A percentile compares a stretch with the other conserved stretches of the same genome.
These are phyloP conservation scores for Pilasporangium apinafurcum DNA, from an alignment of 352 stramenopile genomes.

Conservation along the genomic window DNA sequence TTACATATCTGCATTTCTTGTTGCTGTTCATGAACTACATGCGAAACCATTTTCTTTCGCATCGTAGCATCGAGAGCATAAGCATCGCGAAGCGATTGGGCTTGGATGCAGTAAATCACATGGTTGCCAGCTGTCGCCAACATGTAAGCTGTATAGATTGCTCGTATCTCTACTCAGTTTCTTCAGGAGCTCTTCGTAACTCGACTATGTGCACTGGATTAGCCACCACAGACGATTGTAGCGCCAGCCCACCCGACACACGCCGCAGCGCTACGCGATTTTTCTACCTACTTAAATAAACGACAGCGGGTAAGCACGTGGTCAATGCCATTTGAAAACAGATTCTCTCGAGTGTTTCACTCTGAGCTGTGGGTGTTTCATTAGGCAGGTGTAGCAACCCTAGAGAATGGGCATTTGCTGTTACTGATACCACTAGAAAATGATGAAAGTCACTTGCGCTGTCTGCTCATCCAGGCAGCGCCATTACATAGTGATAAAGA, in stretches of 20 bases:
- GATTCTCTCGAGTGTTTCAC: background rate
- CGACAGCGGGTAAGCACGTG: constrained; percentile 33
- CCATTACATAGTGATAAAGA: constrained; percentile 51
- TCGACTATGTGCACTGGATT: background rate
- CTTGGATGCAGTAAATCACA: constrained; percentile 43
- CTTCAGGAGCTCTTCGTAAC: background rate
- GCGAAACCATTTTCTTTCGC: too few relatives aligned
- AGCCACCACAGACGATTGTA: constrained; percentile 54
- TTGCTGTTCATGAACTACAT: too few relatives aligned
- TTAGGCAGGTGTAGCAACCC: constrained; percentile 51
- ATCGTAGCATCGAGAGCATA: constrained; percentile 30
- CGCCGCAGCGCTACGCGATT: constrained; percentile 27
- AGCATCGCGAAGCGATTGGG: constrained; percentile 55
- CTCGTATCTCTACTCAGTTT: too few relatives aligned
- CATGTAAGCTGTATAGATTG: constrained; percentile 24
- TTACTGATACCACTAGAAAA: constrained; percentile 42
- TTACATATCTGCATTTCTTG: background rate
- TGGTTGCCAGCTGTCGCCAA: constrained; percentile 39
- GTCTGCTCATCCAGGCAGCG: too few relatives aligned
- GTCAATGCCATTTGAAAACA: background rate
- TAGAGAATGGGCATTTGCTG: constrained; percentile 35
- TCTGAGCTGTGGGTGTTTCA: background rate
- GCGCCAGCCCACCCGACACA: constrained; percentile 15
- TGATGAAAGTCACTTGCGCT: constrained; percentile 32
- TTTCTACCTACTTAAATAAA: constrained; percentile 42